Percentiles rank a stretch among this genome's conserved stretches.
These are phyloP conservation scores for Plenodomus tracheiphilus DNA, from an alignment of 2,329 filamentous ascomycete genomes.

Conservation along the genomic window DNA sequence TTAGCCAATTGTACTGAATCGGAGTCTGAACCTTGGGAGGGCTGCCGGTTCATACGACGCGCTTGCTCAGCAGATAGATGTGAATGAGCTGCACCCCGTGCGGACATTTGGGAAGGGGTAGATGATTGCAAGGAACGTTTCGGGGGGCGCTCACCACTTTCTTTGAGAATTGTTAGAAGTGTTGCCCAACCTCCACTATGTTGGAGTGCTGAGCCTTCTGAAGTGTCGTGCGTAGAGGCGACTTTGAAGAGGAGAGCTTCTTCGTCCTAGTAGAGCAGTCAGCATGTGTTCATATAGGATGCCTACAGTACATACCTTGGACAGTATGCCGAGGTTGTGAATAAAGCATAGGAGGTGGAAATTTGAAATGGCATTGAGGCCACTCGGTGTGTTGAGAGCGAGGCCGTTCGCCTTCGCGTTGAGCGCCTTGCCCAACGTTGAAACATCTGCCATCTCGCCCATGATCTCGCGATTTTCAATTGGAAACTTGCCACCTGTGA, in stretches of 20 bases:
- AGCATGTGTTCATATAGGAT: constrained; percentile 5
- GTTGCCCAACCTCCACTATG: constrained; percentile 93
- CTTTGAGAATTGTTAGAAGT: constrained; percentile 87
- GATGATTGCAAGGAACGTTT: constrained; percentile 60
- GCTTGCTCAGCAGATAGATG: constrained; percentile 11
- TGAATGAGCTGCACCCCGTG: constrained; percentile 40
- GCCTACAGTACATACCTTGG: constrained; percentile 64
- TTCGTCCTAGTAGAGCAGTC: constrained; percentile 69
- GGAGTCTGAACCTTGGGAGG: constrained; percentile 48
- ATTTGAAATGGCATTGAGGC: constrained; percentile 76
- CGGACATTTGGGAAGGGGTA: constrained; percentile 37
- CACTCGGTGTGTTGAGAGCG: constrained; percentile 62
- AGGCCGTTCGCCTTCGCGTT: constrained; percentile 59
- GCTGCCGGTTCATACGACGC: constrained; percentile 26
- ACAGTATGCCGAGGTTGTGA: constrained; percentile 76
- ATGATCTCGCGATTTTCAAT: constrained; percentile 90
- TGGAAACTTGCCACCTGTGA: constrained; percentile 74
- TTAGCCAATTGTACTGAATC: constrained; percentile 66
- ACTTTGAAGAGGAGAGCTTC: constrained; percentile 82
- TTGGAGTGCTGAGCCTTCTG: constrained; percentile 80
- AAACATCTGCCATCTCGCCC: constrained; percentile 81
- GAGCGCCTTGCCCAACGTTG: constrained; percentile 68
- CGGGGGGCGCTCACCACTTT: constrained; percentile 93
- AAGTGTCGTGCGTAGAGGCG: constrained; percentile 77
- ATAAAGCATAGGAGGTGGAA: constrained; percentile 94